These are phyloP conservation scores for Gymnopus androsaceus DNA, from an alignment of 1,284 basidiomycete genomes.

Conservation along the genomic window DNA sequence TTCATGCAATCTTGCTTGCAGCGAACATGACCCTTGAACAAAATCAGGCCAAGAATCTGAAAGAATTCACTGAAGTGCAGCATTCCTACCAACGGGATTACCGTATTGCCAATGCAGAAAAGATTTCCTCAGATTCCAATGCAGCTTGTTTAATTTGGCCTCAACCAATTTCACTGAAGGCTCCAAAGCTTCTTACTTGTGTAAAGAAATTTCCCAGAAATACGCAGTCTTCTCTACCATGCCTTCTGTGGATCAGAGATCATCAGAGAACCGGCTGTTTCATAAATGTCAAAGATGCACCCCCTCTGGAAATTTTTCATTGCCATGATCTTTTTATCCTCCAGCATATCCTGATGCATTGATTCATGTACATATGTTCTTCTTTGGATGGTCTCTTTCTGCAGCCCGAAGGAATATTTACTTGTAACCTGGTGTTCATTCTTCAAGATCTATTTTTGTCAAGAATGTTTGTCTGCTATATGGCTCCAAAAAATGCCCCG, in stretches of 20 bases:
- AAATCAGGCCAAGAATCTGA: neutral
- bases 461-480: neutral
- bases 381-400: neutral
- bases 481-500: slow-evolving; percentile 2
- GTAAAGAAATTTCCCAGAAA: neutral
- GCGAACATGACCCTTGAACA: neutral
- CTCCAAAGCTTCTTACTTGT: neutral
- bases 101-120: neutral
- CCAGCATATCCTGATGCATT: neutral
- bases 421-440: neutral
- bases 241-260: neutral
- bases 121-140: neutral
- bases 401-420: neutral
- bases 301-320: neutral
- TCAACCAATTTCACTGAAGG: neutral
- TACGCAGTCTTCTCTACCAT: neutral
- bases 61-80: neutral
- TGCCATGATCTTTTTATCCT: neutral
- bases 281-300: neutral
- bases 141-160: neutral
- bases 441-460: neutral
- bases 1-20: neutral
- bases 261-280: neutral
- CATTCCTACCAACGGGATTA: neutral
- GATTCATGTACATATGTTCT: neutral